Percentiles rank a stretch among this genome's conserved stretches.
Evolutionary conservation across 208 protist species (phyloP).

Genomic region (Leishmania guyanensis): DNA sequence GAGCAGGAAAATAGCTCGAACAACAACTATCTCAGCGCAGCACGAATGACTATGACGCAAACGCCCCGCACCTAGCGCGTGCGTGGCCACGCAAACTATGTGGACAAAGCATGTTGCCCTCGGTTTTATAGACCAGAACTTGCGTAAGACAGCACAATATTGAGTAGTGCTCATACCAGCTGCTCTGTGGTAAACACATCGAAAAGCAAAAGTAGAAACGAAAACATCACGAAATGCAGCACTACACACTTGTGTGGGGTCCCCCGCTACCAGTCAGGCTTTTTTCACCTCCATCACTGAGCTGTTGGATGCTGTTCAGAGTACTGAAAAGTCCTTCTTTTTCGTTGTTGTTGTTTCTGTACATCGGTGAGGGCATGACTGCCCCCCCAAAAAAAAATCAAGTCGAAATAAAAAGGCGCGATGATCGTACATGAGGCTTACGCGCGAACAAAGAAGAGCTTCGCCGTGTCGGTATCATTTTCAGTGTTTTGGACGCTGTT

Average conservation of each 20-base stretch:
- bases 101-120: neutral
- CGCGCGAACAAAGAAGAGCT: conserved; percentile 86
- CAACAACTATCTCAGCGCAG: neutral
- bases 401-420: neutral
- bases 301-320: neutral
- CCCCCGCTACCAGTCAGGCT: neutral
- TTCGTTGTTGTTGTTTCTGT: neutral
- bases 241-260: neutral
- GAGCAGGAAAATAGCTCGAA: neutral
- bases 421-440: conserved; percentile 19
- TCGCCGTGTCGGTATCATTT: conserved; percentile 63
- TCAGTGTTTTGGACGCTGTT: conserved; percentile 54
- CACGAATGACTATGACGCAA: neutral
- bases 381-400: neutral
- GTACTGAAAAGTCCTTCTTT: neutral
- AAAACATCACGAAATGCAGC: neutral
- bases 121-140: neutral
- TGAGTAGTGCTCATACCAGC: neutral
- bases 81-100: neutral
- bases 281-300: neutral
- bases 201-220: neutral
- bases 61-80: neutral
- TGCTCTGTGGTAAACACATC: neutral
- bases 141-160: neutral
- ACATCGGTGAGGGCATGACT: conserved; percentile 3